Evolutionary conservation across 2,329 filamentous ascomycete species (phyloP).

Genomic region (Xylariaceae sp.): DNA sequence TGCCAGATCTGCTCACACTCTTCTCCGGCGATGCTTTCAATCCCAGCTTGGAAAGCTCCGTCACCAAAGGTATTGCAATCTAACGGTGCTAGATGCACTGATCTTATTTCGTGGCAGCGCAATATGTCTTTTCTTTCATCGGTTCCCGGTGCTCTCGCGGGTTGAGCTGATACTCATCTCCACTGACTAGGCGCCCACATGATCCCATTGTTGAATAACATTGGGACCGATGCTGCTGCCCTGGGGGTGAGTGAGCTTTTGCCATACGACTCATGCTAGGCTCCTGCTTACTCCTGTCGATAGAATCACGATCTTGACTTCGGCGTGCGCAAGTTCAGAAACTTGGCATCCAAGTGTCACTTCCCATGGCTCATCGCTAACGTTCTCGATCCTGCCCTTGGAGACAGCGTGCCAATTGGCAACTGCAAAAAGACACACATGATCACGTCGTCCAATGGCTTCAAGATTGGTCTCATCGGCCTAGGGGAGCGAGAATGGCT

Average conservation of each 20-base stretch:
- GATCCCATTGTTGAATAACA: constrained; percentile 77
- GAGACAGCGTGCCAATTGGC: constrained; percentile 70
- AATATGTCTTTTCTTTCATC: not conserved
- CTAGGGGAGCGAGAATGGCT: constrained; percentile 87
- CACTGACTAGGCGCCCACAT: constrained; percentile 66
- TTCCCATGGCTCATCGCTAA: constrained; percentile 93
- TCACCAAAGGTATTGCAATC: constrained; percentile 69
- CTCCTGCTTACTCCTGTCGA: constrained; percentile 9
- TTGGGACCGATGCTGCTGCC: constrained; percentile 77
- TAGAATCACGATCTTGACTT: constrained; percentile 93
- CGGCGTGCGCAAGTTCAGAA: constrained; percentile 75
- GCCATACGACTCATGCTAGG: not conserved
- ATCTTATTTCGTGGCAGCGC: not conserved
- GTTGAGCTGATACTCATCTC: not conserved
- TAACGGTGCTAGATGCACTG: too few relatives aligned
- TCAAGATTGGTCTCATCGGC: constrained; percentile 83
- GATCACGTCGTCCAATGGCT: constrained; percentile 75
- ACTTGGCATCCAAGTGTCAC: constrained; percentile 69
- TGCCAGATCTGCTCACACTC: constrained; percentile 68
- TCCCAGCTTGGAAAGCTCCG: constrained; percentile 80
- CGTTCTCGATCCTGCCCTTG: constrained; percentile 78
- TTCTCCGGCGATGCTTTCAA: constrained; percentile 95
- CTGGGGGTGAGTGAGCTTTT: constrained; percentile 60
- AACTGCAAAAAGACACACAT: constrained; percentile 74
- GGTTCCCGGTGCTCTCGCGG: not conserved